Evolutionary conservation across 176 grass and related monocot genomes (phyloP).

Genomic region (Hyparrhenia diplandra): DNA sequence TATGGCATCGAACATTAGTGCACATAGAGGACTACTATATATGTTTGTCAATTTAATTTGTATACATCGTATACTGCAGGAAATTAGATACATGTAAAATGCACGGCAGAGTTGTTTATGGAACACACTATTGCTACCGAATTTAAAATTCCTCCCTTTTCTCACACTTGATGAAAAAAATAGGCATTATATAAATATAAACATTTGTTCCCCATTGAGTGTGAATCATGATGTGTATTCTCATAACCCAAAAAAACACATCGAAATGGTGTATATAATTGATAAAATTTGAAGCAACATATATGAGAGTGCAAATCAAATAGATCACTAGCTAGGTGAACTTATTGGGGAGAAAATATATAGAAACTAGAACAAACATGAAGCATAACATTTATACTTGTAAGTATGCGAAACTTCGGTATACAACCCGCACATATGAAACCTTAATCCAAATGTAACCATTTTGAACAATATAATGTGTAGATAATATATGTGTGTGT

Average conservation of each 20-base stretch:
- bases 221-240: not conserved
- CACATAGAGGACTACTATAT: not conserved
- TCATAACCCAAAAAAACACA: not conserved
- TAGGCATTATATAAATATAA: not conserved
- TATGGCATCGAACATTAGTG: no score
- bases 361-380: not conserved
- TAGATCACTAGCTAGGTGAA: not conserved
- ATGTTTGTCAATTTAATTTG: not conserved
- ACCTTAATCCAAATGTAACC: not conserved
- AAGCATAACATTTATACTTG: not conserved
- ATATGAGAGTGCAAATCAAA: not conserved
- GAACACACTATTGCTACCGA: not conserved
- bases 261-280: not conserved
- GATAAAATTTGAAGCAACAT: not conserved
- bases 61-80: not conserved
- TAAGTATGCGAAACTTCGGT: not conserved
- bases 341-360: not conserved
- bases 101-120: not conserved
- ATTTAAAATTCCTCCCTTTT: not conserved
- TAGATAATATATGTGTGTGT: not conserved
- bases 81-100: not conserved
- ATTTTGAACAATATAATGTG: not conserved
- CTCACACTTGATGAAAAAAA: not conserved
- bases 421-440: not conserved
- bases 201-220: not conserved